Base-by-base conservation (phyloP, 2,329 filamentous ascomycete genomes). In the Aureobasidium sp. region DNA sequence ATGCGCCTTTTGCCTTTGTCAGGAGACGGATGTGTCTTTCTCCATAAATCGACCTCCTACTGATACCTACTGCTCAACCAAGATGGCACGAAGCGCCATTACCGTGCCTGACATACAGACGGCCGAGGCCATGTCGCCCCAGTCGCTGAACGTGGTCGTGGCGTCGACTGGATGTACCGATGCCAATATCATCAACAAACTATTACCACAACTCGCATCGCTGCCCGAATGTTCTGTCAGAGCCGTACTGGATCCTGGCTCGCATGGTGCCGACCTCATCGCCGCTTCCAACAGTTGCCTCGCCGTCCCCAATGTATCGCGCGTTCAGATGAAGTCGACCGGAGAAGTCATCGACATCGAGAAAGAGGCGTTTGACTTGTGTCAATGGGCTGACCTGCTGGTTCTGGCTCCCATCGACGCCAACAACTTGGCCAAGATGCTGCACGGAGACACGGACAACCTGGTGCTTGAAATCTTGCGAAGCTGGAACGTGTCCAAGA, bases 401-500 rank as follows among this genome's bases (percentile, higher is more conserved):
- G 86, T 96, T 36, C 83, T 96, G 62, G 89, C 89, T 7, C 91
- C 92, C 3, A 87, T 96, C 53, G 89, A 94, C 72, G 90, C 91
- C 8, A 89, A 94, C 71, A 87, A 87, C 61, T 81, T 96, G 61
- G 89, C 89, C 34, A 90, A 90, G 72, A 96, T 97, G 91, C 80
- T 96, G 70, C 85, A 87, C 60, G 92, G 92, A 58, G 83, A 93
- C 62, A 87, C 90, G 2, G 90, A 90, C 69, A 95, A 87, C 34
- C 80, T 96, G 60, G 80, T 95, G 8, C 80, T 95, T 58, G 88
- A 93, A 68, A 84, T 96, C 0, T 73, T 97, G 53, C 84, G 92
- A 58, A 89, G 89, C 62, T 97, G 92, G 92, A 87, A 95, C 68
- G 86, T 88, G 0, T 87, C 87, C 7, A 96, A 96, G 76, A 89